These are phyloP conservation scores for Dothideomycetes sp. DNA, from an alignment of 2,329 filamentous ascomycete species.

Conservation along the genomic window DNA sequence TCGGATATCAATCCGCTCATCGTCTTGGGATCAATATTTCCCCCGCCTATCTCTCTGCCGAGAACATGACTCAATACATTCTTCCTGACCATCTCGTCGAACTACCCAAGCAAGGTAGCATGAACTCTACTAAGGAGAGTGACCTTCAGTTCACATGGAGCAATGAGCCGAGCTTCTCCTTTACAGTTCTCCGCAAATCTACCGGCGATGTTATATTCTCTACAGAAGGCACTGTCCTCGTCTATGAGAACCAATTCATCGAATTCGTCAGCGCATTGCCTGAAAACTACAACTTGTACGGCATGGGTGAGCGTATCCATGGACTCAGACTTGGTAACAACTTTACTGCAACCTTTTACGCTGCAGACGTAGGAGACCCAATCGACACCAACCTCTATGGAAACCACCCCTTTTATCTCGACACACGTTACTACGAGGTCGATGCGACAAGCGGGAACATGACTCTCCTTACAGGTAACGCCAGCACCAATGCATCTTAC, in stretches of 20 bases:
- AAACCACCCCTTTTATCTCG: slow-evolving; percentile 66
- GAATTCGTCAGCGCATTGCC: slow-evolving; percentile 58
- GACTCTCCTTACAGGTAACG: slow-evolving; percentile 42
- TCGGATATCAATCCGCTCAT: slow-evolving; percentile 55
- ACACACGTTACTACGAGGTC: slow-evolving; percentile 62
- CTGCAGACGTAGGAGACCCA: slow-evolving; percentile 56
- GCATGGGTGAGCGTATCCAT: slow-evolving; percentile 63
- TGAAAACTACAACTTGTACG: slow-evolving; percentile 64
- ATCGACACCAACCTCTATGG: slow-evolving; percentile 63
- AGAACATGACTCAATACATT: slow-evolving; percentile 38
- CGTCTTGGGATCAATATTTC: slow-evolving; percentile 61
- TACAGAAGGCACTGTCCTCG: slow-evolving; percentile 51
- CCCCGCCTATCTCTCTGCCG: slow-evolving; percentile 46
- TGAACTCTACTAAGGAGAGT: slow-evolving; percentile 28
- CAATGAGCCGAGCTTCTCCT: slow-evolving; percentile 47
- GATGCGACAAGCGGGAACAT: slow-evolving; percentile 35
- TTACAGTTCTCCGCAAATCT: slow-evolving; percentile 44
- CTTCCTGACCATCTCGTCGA: slow-evolving; percentile 54
- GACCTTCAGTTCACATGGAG: slow-evolving; percentile 44
- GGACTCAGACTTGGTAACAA: slow-evolving; percentile 62
- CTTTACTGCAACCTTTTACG: slow-evolving; percentile 56
- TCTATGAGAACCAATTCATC: slow-evolving; percentile 70
- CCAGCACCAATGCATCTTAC: slow-evolving; percentile 44
- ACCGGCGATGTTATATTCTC: slow-evolving; percentile 58
- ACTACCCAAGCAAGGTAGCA: slow-evolving; percentile 39